These are phyloP conservation scores for Biscogniauxia mediterranea DNA, from an alignment of 2,329 filamentous ascomycete species.

Conservation along the genomic window DNA sequence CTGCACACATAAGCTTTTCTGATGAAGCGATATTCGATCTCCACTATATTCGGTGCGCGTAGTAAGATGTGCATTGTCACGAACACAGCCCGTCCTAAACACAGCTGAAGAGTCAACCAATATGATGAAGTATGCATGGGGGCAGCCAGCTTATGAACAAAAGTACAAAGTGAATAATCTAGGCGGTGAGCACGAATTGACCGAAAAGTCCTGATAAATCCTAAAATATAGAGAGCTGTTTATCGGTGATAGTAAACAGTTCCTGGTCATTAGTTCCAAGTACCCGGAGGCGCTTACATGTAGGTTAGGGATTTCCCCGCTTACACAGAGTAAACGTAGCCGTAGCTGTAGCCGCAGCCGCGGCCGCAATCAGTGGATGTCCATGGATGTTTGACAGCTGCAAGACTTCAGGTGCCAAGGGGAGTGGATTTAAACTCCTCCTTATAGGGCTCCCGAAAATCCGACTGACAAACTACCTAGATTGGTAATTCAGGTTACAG, in stretches of 20 bases:
- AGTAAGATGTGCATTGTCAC: conserved; percentile 5
- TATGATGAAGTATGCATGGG: neutral
- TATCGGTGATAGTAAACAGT: neutral
- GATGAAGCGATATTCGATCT: conserved; percentile 16
- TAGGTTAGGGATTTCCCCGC: neutral
- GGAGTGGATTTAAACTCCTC: too few relatives aligned
- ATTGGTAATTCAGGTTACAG: too few relatives aligned
- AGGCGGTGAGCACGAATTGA: neutral
- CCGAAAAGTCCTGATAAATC: neutral
- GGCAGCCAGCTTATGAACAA: neutral
- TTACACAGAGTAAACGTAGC: neutral
- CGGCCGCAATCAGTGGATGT: neutral
- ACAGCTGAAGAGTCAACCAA: neutral
- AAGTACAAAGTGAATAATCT: neutral
- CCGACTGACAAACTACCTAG: too few relatives aligned
- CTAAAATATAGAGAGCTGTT: neutral
- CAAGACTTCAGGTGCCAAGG: neutral
- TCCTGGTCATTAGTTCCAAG: neutral
- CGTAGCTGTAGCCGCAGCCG: neutral
- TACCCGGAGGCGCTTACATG: neutral
- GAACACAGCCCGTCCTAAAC: neutral
- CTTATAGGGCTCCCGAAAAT: too few relatives aligned
- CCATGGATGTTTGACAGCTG: neutral
- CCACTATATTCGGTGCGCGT: conserved; percentile 6
- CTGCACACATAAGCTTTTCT: conserved; percentile 11